phyloP scores from a whole-genome alignment of 2,329 filamentous ascomycete species.

The Tolypocladium amazonense region DNA sequence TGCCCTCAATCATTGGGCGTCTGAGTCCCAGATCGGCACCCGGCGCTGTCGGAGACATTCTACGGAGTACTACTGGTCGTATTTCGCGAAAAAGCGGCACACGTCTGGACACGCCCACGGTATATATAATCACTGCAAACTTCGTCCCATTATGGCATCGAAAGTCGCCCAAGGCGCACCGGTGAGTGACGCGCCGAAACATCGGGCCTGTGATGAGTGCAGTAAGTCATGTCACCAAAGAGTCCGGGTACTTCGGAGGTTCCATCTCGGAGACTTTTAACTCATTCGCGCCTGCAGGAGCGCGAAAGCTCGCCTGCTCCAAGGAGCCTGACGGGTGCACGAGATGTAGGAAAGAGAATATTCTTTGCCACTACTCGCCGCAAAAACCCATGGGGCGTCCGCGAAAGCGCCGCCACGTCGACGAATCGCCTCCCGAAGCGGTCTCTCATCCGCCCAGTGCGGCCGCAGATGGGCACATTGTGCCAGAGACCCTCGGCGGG shows the following conservation, averaged over 20 bases:
- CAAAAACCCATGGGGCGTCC: constrained; percentile 59
- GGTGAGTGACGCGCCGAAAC: constrained; percentile 29
- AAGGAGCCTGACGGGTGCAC: constrained; percentile 50
- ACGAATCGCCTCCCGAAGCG: constrained; percentile 8
- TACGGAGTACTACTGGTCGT: background rate
- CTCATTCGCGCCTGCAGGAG: constrained; percentile 29
- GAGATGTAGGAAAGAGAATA: constrained; percentile 46
- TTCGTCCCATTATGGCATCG: constrained; percentile 10
- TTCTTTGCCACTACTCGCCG: constrained; percentile 49
- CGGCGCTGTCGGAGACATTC: background rate
- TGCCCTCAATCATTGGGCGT: background rate
- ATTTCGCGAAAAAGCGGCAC: background rate
- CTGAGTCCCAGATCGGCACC: background rate
- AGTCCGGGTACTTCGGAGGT: background rate
- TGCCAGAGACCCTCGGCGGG: background rate
- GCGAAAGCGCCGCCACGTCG: constrained; percentile 39
- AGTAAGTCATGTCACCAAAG: constrained; percentile 32
- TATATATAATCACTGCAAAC: background rate
- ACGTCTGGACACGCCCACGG: background rate
- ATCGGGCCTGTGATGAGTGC: constrained; percentile 57
- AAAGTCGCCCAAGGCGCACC: constrained; percentile 4
- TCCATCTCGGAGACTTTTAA: constrained; percentile 16
- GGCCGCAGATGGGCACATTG: background rate
- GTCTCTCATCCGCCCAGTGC: background rate
- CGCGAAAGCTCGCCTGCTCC: constrained; percentile 53